These are phyloP conservation scores for Trametopsis cervina DNA, from an alignment of 768 basidiomycete species.

Conservation along the genomic window DNA sequence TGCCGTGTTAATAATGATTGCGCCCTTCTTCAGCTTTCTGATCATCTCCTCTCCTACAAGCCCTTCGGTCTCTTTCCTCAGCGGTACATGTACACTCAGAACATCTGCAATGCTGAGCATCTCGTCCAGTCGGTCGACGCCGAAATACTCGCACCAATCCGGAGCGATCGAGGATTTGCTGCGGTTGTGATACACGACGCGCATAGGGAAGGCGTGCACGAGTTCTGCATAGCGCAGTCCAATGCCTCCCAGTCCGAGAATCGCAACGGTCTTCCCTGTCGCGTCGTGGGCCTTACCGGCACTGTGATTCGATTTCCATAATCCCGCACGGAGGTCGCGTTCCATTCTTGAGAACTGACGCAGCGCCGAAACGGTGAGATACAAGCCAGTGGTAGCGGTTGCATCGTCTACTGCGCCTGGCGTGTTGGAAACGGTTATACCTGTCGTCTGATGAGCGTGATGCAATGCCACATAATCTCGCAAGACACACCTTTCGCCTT, in stretches of 20 bases:
- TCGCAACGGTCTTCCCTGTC: slow-evolving; percentile 60
- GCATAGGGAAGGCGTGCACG: slow-evolving; percentile 80
- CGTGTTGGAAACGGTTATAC: slow-evolving; percentile 79
- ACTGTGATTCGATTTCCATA: slow-evolving; percentile 52
- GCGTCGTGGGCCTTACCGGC: slow-evolving; percentile 51
- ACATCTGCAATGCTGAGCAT: slow-evolving; percentile 73
- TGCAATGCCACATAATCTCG: no score
- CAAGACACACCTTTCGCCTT: slow-evolving; percentile 50
- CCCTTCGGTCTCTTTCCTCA: slow-evolving; percentile 65
- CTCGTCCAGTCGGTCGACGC: slow-evolving; percentile 45
- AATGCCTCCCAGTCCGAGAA: slow-evolving; percentile 77
- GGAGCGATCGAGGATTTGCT: slow-evolving; percentile 51
- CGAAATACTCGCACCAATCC: slow-evolving; percentile 70
- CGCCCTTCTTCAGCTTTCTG: slow-evolving; percentile 65
- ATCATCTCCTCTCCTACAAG: slow-evolving; percentile 74
- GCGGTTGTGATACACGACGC: slow-evolving; percentile 73
- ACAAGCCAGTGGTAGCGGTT: slow-evolving; percentile 83
- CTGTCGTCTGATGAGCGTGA: slow-evolving; percentile 27
- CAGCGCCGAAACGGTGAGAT: slow-evolving; percentile 69
- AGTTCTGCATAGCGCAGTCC: slow-evolving; percentile 64
- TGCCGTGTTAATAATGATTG: slow-evolving; percentile 80
- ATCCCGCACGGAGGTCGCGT: slow-evolving; percentile 40
- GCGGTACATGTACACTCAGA: slow-evolving; percentile 81
- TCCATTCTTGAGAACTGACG: slow-evolving; percentile 69
- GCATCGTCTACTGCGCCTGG: slow-evolving; percentile 87